Evolutionary conservation across 2,329 filamentous ascomycete genomes (phyloP).

Genomic region (Huntiella bhutanensis): DNA sequence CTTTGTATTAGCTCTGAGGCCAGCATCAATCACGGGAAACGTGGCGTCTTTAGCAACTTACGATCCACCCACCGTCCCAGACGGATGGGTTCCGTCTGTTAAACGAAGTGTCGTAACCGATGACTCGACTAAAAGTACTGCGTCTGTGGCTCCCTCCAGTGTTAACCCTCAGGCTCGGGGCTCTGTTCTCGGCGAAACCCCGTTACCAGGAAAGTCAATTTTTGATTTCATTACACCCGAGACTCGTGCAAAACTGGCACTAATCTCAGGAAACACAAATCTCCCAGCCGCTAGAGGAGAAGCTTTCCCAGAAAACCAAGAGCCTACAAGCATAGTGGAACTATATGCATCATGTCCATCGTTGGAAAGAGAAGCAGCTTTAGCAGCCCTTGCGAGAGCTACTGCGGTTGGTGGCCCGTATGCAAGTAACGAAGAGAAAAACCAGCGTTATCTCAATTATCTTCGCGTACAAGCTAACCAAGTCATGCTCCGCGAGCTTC

Average conservation of each 20-base stretch:
- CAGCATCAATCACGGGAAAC: neutral
- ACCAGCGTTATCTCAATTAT: constrained; percentile 62
- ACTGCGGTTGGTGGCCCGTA: constrained; percentile 58
- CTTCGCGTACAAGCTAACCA: constrained; percentile 34
- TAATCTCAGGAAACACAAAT: constrained; percentile 54
- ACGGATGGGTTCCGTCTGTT: neutral
- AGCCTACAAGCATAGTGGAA: constrained; percentile 40
- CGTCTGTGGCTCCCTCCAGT: neutral
- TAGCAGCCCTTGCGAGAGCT: constrained; percentile 49
- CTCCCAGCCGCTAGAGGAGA: constrained; percentile 65
- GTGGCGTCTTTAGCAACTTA: neutral
- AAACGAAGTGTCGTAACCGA: no score
- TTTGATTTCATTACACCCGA: constrained; percentile 79
- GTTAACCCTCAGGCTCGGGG: neutral
- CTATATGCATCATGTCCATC: constrained; percentile 29
- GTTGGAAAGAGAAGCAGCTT: constrained; percentile 46
- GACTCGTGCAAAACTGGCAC: constrained; percentile 56
- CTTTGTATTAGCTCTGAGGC: neutral
- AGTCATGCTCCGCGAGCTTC: constrained; percentile 20
- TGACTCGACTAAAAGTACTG: neutral
- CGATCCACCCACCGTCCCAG: constrained; percentile 5
- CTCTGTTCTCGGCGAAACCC: constrained; percentile 44
- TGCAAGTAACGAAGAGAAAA: constrained; percentile 60
- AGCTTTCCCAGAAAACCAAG: constrained; percentile 38
- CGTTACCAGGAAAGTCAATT: constrained; percentile 77